Conservation (phyloP, 2,329 filamentous ascomycete genomes). For the Curvularia spicifera region DNA sequence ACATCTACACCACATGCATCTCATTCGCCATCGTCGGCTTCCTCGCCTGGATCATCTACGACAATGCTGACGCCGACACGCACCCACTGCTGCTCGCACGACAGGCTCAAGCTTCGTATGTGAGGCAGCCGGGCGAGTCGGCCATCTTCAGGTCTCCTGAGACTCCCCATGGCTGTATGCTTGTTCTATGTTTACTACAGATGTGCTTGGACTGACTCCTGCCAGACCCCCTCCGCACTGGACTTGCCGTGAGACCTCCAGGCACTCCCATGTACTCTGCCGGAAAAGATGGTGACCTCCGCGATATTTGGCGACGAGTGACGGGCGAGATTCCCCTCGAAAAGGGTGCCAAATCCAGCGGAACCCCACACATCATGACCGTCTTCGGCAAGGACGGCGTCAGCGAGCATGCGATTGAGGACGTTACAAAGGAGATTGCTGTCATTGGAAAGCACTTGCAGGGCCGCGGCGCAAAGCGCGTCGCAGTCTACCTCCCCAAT, state of each 20-base stretch:
- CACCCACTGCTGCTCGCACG: conserved; percentile 90
- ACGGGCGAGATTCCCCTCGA: conserved; percentile 68
- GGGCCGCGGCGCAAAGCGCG: conserved; percentile 70
- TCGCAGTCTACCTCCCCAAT: conserved; percentile 92
- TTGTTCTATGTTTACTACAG: background rate
- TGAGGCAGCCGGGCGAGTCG: conserved; percentile 84
- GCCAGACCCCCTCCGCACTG: conserved; percentile 47
- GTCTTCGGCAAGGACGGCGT: conserved; percentile 78
- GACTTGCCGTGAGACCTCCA: conserved; percentile 75
- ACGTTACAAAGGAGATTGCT: conserved; percentile 84
- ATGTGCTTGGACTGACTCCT: conserved; percentile 25
- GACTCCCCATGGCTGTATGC: conserved; percentile 74
- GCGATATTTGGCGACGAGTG: conserved; percentile 86
- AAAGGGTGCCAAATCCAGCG: conserved; percentile 67
- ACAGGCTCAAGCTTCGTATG: conserved; percentile 77
- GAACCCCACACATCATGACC: conserved; percentile 75
- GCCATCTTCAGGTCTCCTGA: conserved; percentile 84
- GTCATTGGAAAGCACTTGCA: conserved; percentile 79
- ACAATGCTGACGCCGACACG: conserved; percentile 80
- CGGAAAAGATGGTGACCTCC: conserved; percentile 85
- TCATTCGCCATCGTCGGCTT: conserved; percentile 69
- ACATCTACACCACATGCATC: conserved; percentile 76
- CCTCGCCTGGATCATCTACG: conserved; percentile 73
- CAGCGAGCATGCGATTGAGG: conserved; percentile 71
- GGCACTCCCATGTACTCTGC: conserved; percentile 81